Evolutionary conservation across 2,329 filamentous ascomycete genomes (phyloP), one percentile per base, ranked within the genome.

Genomic region (Laburnicola sp.): DNA sequence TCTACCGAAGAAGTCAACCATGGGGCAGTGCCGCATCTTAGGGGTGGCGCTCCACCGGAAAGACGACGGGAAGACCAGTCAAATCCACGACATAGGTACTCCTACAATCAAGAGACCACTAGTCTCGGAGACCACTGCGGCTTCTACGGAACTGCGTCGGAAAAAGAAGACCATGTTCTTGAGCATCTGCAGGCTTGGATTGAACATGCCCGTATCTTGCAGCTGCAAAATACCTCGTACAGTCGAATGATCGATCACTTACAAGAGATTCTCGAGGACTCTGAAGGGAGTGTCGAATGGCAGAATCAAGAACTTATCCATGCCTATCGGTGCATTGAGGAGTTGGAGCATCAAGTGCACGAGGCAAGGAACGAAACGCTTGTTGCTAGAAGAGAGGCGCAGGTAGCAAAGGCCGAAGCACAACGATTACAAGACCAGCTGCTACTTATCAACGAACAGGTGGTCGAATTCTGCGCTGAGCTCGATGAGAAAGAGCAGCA

Each of bases 231-330:
- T n/a, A 35, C 32, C n/a, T 36, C 49, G 1, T 34, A 39, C 11
- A 10, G 9, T 11, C 38, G 49, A 26, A 38, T 42, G 32, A 48
- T 49, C 30, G 36, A 45, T 3, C 30, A 30, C 28, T 26, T 45
- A 6, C 16, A 45, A 11, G 35, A 48, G 21, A 37, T 48, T 5
- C 26, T 48, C 40, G 28, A 45, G 4, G 50, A 53, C 10, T 11
- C 28, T 1, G 50, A 53, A 37, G 45, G 38, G 10, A 51, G 44
- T 2, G 10, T 51, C 2, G 31, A 44, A 11, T 51, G 49, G 49
- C 49, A 51, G 21, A 39, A 51, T n/a, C 22, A 44, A 2, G 27
- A 39, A 21, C 32, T 51, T 7, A 25, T 26, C n/a, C 25, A 8
- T 4, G 35, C 45, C 25, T 30, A 47, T 23, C 27, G 30, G 23